Base-by-base conservation (phyloP, 2,329 filamentous ascomycete species). In the Pseudocercospora ulei region DNA sequence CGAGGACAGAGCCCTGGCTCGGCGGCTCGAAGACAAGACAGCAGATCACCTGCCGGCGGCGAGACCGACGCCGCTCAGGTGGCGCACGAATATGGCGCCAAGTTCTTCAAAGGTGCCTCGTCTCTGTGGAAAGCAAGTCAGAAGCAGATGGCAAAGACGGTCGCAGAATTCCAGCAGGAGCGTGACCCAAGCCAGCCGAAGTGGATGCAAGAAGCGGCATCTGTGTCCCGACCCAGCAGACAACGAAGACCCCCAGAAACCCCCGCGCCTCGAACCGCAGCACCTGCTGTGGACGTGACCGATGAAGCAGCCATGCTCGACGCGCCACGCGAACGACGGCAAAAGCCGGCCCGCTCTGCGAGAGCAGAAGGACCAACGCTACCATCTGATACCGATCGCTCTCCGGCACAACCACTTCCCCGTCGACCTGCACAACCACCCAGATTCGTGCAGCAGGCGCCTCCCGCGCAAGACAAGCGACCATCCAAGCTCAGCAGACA, bases 41-140 rank as follows among this genome's bases (percentile, higher is more conserved):
- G 65, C 41, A 64, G 66, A 41, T 76, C 77, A 1, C 73, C 73
- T 3, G 48, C 52, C 2, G 47, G 44, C 33, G 69, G 68, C 6
- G 82, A 86, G 1, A 76, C 70, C 37, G 88, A 95, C 52, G 70
- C 93, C 39, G 70, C 83, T 9, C 85, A 88, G 55, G 73, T 80
- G 27, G 88, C 88, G 2, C 77, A 84, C 4, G 81, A 87, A 20
- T 71, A 96, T 56, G 83, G 90, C 0, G 84, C 68, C 28, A 92
- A 73, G 46, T 63, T 98, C 7, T 78, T 96, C 61, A 98, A 98
- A 60, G 90, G 87, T 2, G 90, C 90, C 1, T 93, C 92, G 50
- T 88, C 84, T 1, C 65, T 96, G 0, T 98, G 90, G 90, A 98
- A 94, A 59, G 83, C 82, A 2, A 79, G 88, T 0, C 84, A 87